Evolutionary conservation across 768 basidiomycete species (phyloP), one percentile per base, ranked within the genome.

Genomic region (Neoboletus subvelutipes): DNA sequence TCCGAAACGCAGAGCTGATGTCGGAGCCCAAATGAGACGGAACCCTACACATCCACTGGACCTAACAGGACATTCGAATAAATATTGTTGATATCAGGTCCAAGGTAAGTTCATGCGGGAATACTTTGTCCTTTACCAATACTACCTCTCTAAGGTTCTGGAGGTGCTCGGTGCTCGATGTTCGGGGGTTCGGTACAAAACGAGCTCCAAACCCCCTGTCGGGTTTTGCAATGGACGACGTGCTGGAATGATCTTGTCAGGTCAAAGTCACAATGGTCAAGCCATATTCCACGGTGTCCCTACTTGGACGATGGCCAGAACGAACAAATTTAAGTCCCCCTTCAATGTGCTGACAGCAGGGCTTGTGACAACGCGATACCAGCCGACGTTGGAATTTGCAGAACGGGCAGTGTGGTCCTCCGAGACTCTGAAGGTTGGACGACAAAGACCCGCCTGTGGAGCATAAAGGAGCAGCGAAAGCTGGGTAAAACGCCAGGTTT

Each of bases 341-440:
- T 26, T 24, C 26, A 26, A 36, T 34, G 17, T 5, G 4, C 31
- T 9, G 17, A 54, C 31, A 57, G 47, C 28, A 41, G 34, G 12
- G 3, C 8, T 17, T 22, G 13, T 45, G 42, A 50, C 42, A 43
- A 26, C 26, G 10, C n/a, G 9, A 6, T n/a, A 28, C n/a, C 42
- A 45, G 24, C 43, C 56, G 45, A 59, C 45, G 20, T 8, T n/a
- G 37, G 33, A 40, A 57, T 52, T 59, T 45, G 45, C n/a, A 20
- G 51, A 11, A 47, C 18, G 31, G 24, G 17, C 22, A 6, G 4
- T 18, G 29, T 17, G 4, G 36, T 13, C 5, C 34, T 40, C n/a
- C n/a, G n/a, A n/a, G n/a, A n/a, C n/a, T n/a, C 13, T 17, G 39
- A 33, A 36, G 17, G 37, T 28, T 8, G 43, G 40, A 43, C 28